Base-by-base conservation (phyloP, 2,329 filamentous ascomycete genomes). In the Trichoderma sp. region DNA sequence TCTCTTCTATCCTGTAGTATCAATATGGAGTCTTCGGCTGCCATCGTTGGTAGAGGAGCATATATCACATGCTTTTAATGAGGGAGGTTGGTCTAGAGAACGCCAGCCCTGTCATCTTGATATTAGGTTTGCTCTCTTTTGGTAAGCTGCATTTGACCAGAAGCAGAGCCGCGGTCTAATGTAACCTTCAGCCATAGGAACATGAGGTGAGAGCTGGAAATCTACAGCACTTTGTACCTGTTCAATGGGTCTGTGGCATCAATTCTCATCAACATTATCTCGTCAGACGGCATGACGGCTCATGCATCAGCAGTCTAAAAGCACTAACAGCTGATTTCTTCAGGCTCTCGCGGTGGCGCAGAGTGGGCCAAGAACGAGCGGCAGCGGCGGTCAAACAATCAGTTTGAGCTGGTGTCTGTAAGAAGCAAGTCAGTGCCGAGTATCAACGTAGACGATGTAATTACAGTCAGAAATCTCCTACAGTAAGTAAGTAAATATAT, bases 301-400 rank as follows among this genome's bases (percentile, higher is more conserved):
- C 36, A 43, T 20, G 36, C 20, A 34, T 36, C 58, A 62, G 32
- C n/a, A 15, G 30, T 30, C 36, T 26, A 30, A n/a, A 30, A 12
- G 36, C 17, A 30, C 20, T 28, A 64, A 64, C 61, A 64, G 39
- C 61, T 28, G 26, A 28, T 26, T 43, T 43, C 17, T 61, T 9
- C 32, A n/a, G n/a, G 47, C 47, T 61, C n/a, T 58, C 30, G 3
- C 4, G 23, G 36, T 39, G 36, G 36, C 20, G 50, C 34, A 23
- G 64, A 67, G 64, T 67, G 66, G 55, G 55, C 55, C 36, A 8
- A 59, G 15, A 26, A 50, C 66, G 5, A 58, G 66, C 66, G 55
- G 53, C 65, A 68, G n/a, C 55, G 26, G 65, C 65, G 36, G 53
- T 13, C 34, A 59, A 17, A 1, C 15, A 39, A 39, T 39, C 36